These are phyloP conservation scores for Phytophthora ohioensis DNA, from an alignment of 352 stramenopile species.

Conservation along the genomic window DNA sequence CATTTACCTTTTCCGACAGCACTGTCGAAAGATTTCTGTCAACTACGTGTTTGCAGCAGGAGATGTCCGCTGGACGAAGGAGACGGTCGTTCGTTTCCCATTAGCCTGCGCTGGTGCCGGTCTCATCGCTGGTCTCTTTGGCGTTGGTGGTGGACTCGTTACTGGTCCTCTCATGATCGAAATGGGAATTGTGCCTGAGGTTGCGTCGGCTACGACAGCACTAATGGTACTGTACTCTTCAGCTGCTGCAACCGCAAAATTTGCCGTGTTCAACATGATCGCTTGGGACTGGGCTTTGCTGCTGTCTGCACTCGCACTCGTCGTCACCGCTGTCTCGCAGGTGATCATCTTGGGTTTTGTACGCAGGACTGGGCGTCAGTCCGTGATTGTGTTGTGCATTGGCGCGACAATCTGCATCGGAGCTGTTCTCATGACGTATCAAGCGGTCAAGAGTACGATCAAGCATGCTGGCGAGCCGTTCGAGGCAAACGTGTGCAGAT, in stretches of 20 bases:
- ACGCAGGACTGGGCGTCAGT: constrained; percentile 56
- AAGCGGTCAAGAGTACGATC: constrained; percentile 57
- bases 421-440: constrained; percentile 59
- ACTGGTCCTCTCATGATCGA: constrained; percentile 42
- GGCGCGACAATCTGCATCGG: constrained; percentile 53
- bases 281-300: constrained; percentile 55
- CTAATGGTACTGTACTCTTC: constrained; percentile 66
- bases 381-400: constrained; percentile 72
- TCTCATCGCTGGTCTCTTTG: constrained; percentile 56
- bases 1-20: constrained; percentile 40
- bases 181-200: constrained; percentile 48
- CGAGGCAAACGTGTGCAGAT: constrained; percentile 46
- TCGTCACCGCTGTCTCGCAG: constrained; percentile 57
- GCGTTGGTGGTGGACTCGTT: constrained; percentile 51
- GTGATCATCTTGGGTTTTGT: constrained; percentile 60
- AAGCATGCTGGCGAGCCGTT: constrained; percentile 49
- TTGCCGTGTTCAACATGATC: constrained; percentile 68
- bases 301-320: constrained; percentile 49
- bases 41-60: constrained; percentile 50
- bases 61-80: constrained; percentile 54
- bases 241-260: constrained; percentile 61
- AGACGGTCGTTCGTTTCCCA: constrained; percentile 53
- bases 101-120: constrained; percentile 48
- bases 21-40: constrained; percentile 47
- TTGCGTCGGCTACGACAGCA: constrained; percentile 43